Conservation (phyloP, 1,139 yeast species). For the Candida sojae region DNA sequence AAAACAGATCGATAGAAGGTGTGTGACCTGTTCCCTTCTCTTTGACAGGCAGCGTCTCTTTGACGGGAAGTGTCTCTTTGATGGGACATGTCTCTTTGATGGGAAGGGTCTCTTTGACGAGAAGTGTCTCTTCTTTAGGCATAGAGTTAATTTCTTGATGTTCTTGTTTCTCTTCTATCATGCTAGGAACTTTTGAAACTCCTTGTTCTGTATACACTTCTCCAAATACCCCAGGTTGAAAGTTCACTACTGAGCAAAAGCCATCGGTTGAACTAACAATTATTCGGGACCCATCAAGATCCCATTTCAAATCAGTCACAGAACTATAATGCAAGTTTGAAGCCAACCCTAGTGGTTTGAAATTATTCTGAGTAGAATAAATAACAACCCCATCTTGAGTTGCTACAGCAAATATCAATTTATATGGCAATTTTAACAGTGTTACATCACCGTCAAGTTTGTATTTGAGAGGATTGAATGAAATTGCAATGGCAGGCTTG, state of each 20-base stretch:
- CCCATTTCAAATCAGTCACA: constrained; percentile 87
- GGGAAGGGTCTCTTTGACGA: not conserved
- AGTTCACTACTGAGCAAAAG: constrained; percentile 70
- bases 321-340: constrained; percentile 86
- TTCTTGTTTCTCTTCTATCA: not conserved
- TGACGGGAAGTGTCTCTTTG: not conserved
- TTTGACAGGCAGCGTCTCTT: not conserved
- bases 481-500: constrained; percentile 81
- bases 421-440: constrained; percentile 52
- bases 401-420: constrained; percentile 89
- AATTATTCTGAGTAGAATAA: constrained; percentile 69
- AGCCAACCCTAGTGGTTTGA: constrained; percentile 69
- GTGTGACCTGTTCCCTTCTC: not conserved
- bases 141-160: not conserved
- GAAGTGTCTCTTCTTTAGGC: not conserved
- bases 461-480: constrained; percentile 73
- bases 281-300: constrained; percentile 68
- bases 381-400: constrained; percentile 85
- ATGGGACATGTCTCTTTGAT: not conserved
- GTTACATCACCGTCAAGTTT: constrained; percentile 20
- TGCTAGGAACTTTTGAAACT: constrained; percentile 8
- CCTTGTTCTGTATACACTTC: constrained; percentile 16
- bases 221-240: constrained; percentile 58
- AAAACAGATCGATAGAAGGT: constrained; percentile 16
- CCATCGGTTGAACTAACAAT: constrained; percentile 93